These are phyloP conservation scores for Adenanthera pavonina DNA, from an alignment of 306 rosid genomes.

Conservation along the genomic window DNA sequence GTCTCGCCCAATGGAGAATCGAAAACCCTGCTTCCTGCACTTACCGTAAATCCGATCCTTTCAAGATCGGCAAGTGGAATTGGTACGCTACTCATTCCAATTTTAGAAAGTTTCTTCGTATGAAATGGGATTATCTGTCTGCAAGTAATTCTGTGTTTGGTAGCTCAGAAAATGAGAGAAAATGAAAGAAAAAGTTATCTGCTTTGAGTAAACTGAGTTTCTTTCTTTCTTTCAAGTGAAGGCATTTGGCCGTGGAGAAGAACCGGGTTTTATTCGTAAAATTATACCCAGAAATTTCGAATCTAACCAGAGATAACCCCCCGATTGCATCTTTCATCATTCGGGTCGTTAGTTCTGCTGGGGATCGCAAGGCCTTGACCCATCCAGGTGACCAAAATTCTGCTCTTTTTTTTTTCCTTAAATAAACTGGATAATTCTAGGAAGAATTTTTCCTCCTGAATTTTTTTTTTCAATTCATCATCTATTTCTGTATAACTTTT, in stretches of 20 bases:
- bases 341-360: slow-evolving; percentile 76
- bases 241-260: slow-evolving; percentile 96
- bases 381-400: slow-evolving; percentile 76
- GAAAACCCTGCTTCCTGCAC: slow-evolving; percentile 91
- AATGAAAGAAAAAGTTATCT: neutral
- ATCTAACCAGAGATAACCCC: slow-evolving; percentile 81
- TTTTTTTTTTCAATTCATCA: neutral
- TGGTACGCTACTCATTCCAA: slow-evolving; percentile 54
- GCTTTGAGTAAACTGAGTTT: neutral
- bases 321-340: slow-evolving; percentile 89
- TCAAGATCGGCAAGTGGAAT: slow-evolving; percentile 96
- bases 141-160: slow-evolving; percentile 25
- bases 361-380: slow-evolving; percentile 74
- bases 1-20: slow-evolving; percentile 99
- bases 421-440: neutral
- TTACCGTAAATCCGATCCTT: slow-evolving; percentile 97
- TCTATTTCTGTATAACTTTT: neutral
- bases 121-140: slow-evolving; percentile 36
- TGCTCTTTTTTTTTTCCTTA: neutral
- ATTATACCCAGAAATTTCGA: slow-evolving; percentile 85
- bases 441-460: no score
- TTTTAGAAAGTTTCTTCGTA: neutral
- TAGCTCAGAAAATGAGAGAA: slow-evolving; percentile 17
- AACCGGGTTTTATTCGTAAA: slow-evolving; percentile 77
- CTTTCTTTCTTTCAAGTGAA: slow-evolving; percentile 46